Conservation (phyloP, 352 stramenopile species). For the Pythium rhizo-oryzae region DNA sequence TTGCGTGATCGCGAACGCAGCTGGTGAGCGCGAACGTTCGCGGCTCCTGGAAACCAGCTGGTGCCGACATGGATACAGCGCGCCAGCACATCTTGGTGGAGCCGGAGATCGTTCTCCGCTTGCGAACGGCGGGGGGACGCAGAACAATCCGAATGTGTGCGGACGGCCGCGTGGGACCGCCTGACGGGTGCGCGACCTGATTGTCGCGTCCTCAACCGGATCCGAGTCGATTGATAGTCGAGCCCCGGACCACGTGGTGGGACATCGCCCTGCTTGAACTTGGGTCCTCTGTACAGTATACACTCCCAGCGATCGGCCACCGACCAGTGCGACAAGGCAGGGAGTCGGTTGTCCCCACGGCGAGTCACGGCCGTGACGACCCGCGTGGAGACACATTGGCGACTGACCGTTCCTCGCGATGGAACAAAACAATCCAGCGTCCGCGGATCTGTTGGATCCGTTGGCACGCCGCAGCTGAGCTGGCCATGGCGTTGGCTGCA, state of each 20-base stretch:
- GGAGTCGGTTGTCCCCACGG: not conserved
- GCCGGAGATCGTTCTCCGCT: slow-evolving; percentile 3
- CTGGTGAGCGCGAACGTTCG: not conserved
- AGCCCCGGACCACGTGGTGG: not conserved
- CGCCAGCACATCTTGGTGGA: slow-evolving; percentile 24
- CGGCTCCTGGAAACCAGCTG: slow-evolving; percentile 3
- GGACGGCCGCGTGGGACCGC: not conserved
- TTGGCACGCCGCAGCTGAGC: no score
- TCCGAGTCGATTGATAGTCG: slow-evolving; percentile 10
- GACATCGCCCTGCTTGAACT: not conserved
- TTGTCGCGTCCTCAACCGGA: slow-evolving; percentile 13
- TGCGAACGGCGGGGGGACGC: not conserved
- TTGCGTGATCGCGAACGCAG: no score
- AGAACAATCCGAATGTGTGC: slow-evolving; percentile 18
- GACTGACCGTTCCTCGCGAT: not conserved
- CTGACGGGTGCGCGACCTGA: slow-evolving; percentile 15
- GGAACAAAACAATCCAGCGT: not conserved
- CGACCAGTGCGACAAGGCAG: not conserved
- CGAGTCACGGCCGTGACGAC: not conserved
- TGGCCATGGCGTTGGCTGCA: no score
- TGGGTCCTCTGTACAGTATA: not conserved
- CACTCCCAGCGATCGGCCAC: no score
- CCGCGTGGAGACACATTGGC: not conserved
- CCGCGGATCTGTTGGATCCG: no score
- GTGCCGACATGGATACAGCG: slow-evolving; percentile 12